Conservation (phyloP, 495 filamentous ascomycete species). For the Penicillium samsonianum region DNA sequence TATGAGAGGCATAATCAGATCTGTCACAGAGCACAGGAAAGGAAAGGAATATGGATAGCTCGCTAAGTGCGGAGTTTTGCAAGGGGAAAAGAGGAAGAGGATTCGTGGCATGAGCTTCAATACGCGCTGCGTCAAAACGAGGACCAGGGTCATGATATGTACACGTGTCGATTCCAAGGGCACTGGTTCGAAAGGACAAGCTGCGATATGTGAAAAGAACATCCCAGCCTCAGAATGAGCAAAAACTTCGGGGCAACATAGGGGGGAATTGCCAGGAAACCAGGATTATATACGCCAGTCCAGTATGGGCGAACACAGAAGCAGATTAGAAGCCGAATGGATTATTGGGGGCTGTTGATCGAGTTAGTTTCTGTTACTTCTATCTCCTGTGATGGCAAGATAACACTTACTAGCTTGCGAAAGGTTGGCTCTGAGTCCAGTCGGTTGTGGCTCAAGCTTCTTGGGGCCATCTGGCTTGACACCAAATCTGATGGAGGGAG, state of each 20-base stretch:
- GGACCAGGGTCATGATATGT: conserved; percentile 24
- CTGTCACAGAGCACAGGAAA: conserved; percentile 1
- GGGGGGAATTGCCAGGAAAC: conserved; percentile 26
- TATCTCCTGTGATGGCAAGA: neutral
- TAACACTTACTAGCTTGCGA: conserved; percentile 88
- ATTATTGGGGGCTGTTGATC: conserved; percentile 73
- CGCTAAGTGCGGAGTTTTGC: conserved; percentile 23
- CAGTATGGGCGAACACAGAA: conserved; percentile 11
- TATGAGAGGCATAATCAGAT: conserved; percentile 13
- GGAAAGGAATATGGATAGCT: conserved; percentile 14
- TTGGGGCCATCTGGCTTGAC: conserved; percentile 64
- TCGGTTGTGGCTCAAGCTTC: conserved; percentile 84
- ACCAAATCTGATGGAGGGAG: conserved; percentile 87
- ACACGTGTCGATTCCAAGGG: conserved; percentile 25
- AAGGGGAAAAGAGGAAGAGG: neutral
- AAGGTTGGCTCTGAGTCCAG: conserved; percentile 86
- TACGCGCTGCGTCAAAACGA: conserved; percentile 16
- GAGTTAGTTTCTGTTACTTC: conserved; percentile 22
- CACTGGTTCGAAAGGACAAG: conserved; percentile 19
- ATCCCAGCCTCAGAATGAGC: neutral
- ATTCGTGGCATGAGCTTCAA: conserved; percentile 19
- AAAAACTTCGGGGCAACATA: conserved; percentile 17
- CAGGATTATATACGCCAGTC: conserved; percentile 25
- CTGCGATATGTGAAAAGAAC: conserved; percentile 15
- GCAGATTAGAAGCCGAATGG: conserved; percentile 79